These are phyloP conservation scores for Lactarius tabidus DNA, from an alignment of 768 basidiomycete genomes.

Conservation along the genomic window DNA sequence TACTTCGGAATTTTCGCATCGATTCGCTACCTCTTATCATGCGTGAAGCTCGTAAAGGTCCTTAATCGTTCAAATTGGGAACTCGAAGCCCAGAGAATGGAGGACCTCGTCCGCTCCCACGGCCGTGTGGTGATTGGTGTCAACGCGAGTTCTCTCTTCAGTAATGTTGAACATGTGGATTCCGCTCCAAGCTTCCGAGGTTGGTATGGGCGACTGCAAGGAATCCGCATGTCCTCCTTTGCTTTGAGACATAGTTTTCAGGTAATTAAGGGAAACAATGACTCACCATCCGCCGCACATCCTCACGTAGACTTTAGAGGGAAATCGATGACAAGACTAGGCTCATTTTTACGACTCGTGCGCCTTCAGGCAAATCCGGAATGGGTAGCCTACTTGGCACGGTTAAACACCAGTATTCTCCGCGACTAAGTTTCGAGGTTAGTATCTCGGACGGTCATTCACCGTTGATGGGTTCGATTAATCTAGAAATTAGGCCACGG, in stretches of 20 bases:
- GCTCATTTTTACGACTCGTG: conserved; percentile 38
- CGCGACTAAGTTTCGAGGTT: conserved; percentile 46
- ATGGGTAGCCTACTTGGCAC: conserved; percentile 51
- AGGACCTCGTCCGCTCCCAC: conserved; percentile 42
- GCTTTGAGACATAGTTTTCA: conserved; percentile 43
- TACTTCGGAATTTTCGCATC: conserved; percentile 27
- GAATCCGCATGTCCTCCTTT: conserved; percentile 35
- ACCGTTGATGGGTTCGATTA: background rate
- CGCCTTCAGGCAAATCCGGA: conserved; percentile 25
- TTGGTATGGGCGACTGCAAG: conserved; percentile 29
- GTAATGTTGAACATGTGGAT: conserved; percentile 27
- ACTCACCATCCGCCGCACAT: background rate
- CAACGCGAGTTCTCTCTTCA: conserved; percentile 48
- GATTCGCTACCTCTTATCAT: background rate
- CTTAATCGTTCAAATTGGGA: conserved; percentile 40
- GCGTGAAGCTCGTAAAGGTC: conserved; percentile 42
- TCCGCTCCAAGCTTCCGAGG: conserved; percentile 28
- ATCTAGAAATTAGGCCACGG: conserved; percentile 25
- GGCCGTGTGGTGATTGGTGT: conserved; percentile 44
- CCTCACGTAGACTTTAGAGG: conserved; percentile 38
- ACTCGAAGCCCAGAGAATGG: conserved; percentile 37
- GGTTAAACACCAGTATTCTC: conserved; percentile 72
- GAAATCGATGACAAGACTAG: conserved; percentile 44
- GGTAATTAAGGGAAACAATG: conserved; percentile 31
- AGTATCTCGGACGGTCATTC: background rate